These are phyloP conservation scores for Zygnema cylindricum DNA, from an alignment of 139 green algal species.

Conservation along the genomic window DNA sequence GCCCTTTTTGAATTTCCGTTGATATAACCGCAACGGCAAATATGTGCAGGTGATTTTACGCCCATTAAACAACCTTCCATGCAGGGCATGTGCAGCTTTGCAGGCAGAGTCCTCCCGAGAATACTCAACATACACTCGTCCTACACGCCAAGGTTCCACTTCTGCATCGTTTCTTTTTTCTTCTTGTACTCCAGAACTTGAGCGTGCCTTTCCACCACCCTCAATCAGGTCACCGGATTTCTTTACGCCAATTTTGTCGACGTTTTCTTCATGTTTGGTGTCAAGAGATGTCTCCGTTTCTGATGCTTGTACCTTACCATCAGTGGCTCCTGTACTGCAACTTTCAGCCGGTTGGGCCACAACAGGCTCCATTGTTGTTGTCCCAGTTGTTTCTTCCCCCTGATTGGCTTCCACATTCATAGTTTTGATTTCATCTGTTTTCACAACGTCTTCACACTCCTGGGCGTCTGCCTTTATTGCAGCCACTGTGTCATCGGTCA, in stretches of 20 bases:
- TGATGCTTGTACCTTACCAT: too few species aligned
- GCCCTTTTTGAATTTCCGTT: conserved; percentile 58
- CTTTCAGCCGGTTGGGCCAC: too few species aligned
- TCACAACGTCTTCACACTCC: conserved; percentile 2
- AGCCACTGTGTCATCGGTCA: conserved; percentile 10
- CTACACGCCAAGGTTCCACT: conserved; percentile 31
- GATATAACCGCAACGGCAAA: conserved; percentile 50
- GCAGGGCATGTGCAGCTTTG: conserved; percentile 52
- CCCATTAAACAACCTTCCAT: conserved; percentile 34
- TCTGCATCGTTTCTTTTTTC: background rate
- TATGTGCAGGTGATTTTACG: conserved; percentile 38
- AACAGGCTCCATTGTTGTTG: background rate
- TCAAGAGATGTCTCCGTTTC: conserved; percentile 11
- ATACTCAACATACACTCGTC: conserved; percentile 58
- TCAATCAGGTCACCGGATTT: background rate
- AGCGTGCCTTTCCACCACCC: background rate
- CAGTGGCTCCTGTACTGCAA: too few species aligned
- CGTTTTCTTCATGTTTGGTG: conserved; percentile 1
- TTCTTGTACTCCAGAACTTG: background rate
- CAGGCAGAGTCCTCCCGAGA: conserved; percentile 50
- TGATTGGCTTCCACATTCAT: background rate
- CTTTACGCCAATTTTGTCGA: background rate
- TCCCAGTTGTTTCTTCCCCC: background rate
- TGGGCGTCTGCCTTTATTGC: conserved; percentile 15
- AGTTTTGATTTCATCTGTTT: background rate